A percentile compares a stretch with the other conserved stretches of the same genome.
These are phyloP conservation scores for Curvularia spicifera DNA, from an alignment of 2,329 filamentous ascomycete genomes.

Conservation along the genomic window DNA sequence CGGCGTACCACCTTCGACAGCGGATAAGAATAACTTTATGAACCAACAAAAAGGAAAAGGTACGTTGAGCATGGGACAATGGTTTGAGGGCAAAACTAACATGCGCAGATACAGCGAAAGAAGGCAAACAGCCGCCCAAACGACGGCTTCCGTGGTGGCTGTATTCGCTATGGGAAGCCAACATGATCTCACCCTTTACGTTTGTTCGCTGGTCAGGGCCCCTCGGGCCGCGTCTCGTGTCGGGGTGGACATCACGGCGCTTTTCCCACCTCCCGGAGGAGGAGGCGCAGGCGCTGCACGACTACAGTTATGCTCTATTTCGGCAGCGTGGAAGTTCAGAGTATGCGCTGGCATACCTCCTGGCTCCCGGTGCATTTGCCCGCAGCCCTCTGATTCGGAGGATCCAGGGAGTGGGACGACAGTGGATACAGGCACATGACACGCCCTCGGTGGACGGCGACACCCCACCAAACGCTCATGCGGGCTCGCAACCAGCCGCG, in stretches of 20 bases:
- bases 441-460: constrained; percentile 36
- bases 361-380: constrained; percentile 92
- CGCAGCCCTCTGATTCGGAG: constrained; percentile 84
- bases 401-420: constrained; percentile 86
- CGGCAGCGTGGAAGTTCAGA: constrained; percentile 90
- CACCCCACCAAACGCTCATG: constrained; percentile 20
- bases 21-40: constrained; percentile 62
- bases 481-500: constrained; percentile 8
- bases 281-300: constrained; percentile 84
- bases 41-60: constrained; percentile 54
- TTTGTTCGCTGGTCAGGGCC: constrained; percentile 88
- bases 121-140: constrained; percentile 56
- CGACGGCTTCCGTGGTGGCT: constrained; percentile 82
- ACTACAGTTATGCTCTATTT: constrained; percentile 95
- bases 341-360: constrained; percentile 89
- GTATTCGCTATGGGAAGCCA: constrained; percentile 94
- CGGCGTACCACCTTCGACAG: constrained; percentile 71
- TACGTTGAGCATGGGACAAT: background rate
- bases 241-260: constrained; percentile 90
- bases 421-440: constrained; percentile 54
- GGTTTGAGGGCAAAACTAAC: background rate
- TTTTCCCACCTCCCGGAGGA: constrained; percentile 85
- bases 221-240: constrained; percentile 87
- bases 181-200: constrained; percentile 87
- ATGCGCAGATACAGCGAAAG: constrained; percentile 36